Base-by-base conservation (phyloP, 2,329 filamentous ascomycete species). In the Fusarium torulosum region DNA sequence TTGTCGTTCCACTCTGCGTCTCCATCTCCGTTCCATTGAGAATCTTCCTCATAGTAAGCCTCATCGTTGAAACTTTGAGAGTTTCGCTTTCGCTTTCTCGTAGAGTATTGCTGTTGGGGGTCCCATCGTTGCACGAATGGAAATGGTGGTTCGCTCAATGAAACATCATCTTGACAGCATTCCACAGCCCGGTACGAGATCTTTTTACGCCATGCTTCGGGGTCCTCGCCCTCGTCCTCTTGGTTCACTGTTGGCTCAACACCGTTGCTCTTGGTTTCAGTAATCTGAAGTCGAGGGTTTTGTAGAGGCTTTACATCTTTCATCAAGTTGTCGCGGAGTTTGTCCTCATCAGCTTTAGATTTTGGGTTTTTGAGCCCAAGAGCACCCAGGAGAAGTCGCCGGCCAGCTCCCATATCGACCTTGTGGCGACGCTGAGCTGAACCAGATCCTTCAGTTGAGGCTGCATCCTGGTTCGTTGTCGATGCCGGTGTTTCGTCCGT, bases 41-140 rank as follows among this genome's bases (percentile, higher is more conserved):
- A 71, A 19, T 74, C 65, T 37, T 77, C 74, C 6, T 74, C 71
- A 20, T 74, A 74, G 53, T 74, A 73, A 19, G 52, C 66, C 3
- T 77, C 75, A 13, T 74, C 75, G 35, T 76, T 67, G 7, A 72
- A 72, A 20, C 67, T 58, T 78, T 79, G 68, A 72, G 81, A 69
- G 79, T 72, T 63, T 31, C 83, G 81, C 75, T 90, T 89, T 53
- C 81, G 79, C 65, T 83, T 87, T 9, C 78, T 79, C 68, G 81
- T 81, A 6, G 71, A 74, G 50, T 73, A 79, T 67, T 81, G 80
- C 72, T 94, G 91, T 63, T 93, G 90, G 5, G 87, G 85, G 77
- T 97, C 93, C 95, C 94, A 97, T 45, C 92, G 87, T 77, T 97
- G 94, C 17, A 91, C 83, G 76, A 97, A 97, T 0, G 94, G 94